Conservation (phyloP, 139 green algal genomes). For the Spirogloea muscicola region DNA sequence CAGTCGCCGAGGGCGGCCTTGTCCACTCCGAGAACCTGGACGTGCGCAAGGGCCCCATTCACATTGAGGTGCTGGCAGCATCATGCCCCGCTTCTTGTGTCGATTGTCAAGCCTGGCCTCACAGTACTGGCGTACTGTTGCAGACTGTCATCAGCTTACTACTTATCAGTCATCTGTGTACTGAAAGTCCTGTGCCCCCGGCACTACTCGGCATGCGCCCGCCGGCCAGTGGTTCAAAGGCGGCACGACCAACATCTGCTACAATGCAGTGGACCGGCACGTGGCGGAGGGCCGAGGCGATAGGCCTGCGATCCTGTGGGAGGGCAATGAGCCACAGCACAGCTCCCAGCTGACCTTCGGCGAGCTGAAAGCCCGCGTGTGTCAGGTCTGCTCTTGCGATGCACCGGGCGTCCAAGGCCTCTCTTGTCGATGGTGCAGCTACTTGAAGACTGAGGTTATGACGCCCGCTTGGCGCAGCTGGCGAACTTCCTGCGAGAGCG, state of each 20-base stretch:
- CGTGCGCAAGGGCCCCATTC: constrained; percentile 62
- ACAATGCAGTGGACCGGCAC: constrained; percentile 83
- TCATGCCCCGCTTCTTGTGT: background rate
- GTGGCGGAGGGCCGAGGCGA: constrained; percentile 53
- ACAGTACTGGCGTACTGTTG: background rate
- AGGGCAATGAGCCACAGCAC: constrained; percentile 75
- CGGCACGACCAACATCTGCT: constrained; percentile 74
- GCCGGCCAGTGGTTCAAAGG: constrained; percentile 68
- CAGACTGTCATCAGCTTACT: background rate
- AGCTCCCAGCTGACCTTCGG: constrained; percentile 66
- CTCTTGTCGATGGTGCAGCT: background rate
- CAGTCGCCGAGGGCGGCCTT: background rate
- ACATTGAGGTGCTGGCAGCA: constrained; percentile 13
- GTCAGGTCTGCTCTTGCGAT: constrained; percentile 18
- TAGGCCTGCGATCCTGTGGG: constrained; percentile 66
- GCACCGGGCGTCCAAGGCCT: background rate
- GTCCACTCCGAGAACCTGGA: constrained; percentile 75
- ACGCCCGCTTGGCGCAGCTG: too few relatives aligned
- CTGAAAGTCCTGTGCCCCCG: background rate
- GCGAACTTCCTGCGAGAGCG: constrained; percentile 82
- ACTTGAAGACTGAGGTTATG: too few relatives aligned
- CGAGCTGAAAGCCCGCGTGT: constrained; percentile 64
- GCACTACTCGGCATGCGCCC: background rate
- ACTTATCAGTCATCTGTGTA: background rate
- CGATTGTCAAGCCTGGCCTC: background rate